Base-by-base conservation (phyloP, 179 eudicot species). In the Amaranthus tricolor region DNA sequence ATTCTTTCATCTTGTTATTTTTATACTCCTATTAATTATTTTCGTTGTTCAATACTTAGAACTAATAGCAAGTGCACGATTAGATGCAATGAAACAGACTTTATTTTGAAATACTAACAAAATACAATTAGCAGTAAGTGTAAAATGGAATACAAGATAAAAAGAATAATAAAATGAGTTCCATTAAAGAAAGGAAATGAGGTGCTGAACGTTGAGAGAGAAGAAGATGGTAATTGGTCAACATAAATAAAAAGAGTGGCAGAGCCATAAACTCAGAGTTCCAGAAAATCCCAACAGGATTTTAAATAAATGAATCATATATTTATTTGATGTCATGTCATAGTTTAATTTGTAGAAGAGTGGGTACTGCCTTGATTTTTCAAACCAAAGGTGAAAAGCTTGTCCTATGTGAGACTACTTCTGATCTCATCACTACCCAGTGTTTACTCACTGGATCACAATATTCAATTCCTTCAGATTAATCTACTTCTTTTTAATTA, bases 211-310 rank as follows among this genome's bases (percentile, higher is more conserved):
- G 19, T 7, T 15, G 51, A 5, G 10, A 31, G 6, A 43, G 31
- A 15, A 0, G 44, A 66, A 54, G 55, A 53, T 74, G 53, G 64
- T 13, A 53, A 53, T 66, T 65, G 77, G 77, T 74, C 71, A 74
- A 74, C 64, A 17, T 54, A 74, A 63, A 63, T 17, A 51, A 62
- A 15, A 4, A 43, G 71, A 7, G 48, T 54, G 43, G 9, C 47
- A 74, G 62, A 65, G 47, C 31, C 51, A 62, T 40, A 13, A 65
- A 47, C 71, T 74, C 71, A 65, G 45, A 74, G 44, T 65, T 65
- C 56, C 71, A 74, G 77, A 58, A 74, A 74, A 74, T 66, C 71
- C 53, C 69, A 65, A 52, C 71, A 73, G 77, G 51, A 54, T 19
- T 5, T 6, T 12, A 11, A 60, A 12, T 54, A 5, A 45, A 40